Evolutionary conservation across 2,329 filamentous ascomycete species (phyloP).

Genomic region (Penicillium brasilianum): DNA sequence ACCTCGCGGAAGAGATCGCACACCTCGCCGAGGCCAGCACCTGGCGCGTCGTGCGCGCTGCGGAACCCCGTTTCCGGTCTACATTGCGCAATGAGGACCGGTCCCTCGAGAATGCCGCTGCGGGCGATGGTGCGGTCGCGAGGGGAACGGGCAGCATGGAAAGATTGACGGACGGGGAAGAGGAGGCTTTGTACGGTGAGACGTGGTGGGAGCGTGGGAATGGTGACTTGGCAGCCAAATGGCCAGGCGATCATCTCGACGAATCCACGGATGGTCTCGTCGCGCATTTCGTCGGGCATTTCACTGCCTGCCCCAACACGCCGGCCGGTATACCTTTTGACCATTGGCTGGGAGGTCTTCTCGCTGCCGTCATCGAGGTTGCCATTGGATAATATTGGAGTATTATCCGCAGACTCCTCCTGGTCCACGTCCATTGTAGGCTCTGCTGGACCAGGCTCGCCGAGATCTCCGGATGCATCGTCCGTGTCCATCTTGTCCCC

Average conservation of each 20-base stretch:
- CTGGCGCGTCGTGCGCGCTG: constrained; percentile 32
- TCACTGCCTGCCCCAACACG: constrained; percentile 62
- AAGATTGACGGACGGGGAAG: constrained; percentile 62
- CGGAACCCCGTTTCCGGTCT: constrained; percentile 61
- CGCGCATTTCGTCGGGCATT: constrained; percentile 64
- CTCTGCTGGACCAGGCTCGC: constrained; percentile 24
- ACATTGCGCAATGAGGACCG: constrained; percentile 61
- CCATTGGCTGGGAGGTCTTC: constrained; percentile 18
- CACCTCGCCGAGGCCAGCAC: constrained; percentile 43
- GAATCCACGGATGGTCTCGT: constrained; percentile 61
- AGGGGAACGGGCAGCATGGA: constrained; percentile 59
- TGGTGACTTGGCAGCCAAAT: constrained; percentile 60
- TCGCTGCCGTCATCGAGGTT: constrained; percentile 2
- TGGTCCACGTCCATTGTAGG: constrained; percentile 35
- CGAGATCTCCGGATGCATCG: constrained; percentile 16
- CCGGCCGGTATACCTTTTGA: constrained; percentile 59
- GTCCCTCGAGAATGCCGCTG: constrained; percentile 62
- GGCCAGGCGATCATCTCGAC: constrained; percentile 63
- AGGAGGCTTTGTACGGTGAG: constrained; percentile 57
- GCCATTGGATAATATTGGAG: not conserved
- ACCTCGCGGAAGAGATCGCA: constrained; percentile 64
- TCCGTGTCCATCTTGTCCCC: constrained; percentile 28
- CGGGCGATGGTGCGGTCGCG: constrained; percentile 58
- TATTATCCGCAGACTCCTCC: constrained; percentile 6
- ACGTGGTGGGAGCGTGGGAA: constrained; percentile 54